phyloP scores from a whole-genome alignment of 1,139 yeast species.

The Protomyces macrosporus region DNA sequence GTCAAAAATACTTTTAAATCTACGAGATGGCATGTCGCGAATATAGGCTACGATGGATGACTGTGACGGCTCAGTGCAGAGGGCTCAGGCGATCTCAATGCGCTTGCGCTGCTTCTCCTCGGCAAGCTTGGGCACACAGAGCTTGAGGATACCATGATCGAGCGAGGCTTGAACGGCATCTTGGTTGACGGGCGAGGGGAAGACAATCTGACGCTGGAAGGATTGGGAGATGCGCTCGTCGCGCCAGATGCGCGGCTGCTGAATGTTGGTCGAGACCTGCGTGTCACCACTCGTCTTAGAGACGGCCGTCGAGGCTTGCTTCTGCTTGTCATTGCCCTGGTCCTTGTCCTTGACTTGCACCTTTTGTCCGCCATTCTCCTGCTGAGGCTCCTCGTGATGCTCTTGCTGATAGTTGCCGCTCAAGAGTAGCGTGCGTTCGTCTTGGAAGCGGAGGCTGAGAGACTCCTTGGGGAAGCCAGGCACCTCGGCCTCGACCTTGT shows the following conservation, averaged over 20 bases:
- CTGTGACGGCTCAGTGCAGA: background rate
- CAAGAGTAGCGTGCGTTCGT: background rate
- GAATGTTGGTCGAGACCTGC: background rate
- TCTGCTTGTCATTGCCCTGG: background rate
- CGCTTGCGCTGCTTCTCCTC: slow-evolving; percentile 15
- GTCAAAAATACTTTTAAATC: no score
- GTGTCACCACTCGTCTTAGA: background rate
- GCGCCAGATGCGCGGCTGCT: slow-evolving; percentile 20
- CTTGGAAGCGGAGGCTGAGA: slow-evolving; percentile 8
- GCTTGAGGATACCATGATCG: slow-evolving; percentile 50
- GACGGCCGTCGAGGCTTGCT: background rate
- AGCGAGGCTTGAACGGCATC: slow-evolving; percentile 51
- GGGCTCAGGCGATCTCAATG: slow-evolving; percentile 9
- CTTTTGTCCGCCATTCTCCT: background rate
- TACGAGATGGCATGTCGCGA: no score
- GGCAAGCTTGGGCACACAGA: slow-evolving; percentile 47
- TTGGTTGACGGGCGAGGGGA: slow-evolving; percentile 43
- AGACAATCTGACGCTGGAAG: slow-evolving; percentile 31
- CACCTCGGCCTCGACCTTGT: slow-evolving; percentile 16
- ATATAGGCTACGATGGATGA: no score
- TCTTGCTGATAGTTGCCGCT: slow-evolving; percentile 13
- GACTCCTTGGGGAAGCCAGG: slow-evolving; percentile 21
- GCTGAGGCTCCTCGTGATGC: background rate
- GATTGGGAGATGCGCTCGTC: slow-evolving; percentile 31
- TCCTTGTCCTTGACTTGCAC: background rate